Evolutionary conservation across 2,329 filamentous ascomycete genomes (phyloP).

Genomic region (Diplodia corticola): DNA sequence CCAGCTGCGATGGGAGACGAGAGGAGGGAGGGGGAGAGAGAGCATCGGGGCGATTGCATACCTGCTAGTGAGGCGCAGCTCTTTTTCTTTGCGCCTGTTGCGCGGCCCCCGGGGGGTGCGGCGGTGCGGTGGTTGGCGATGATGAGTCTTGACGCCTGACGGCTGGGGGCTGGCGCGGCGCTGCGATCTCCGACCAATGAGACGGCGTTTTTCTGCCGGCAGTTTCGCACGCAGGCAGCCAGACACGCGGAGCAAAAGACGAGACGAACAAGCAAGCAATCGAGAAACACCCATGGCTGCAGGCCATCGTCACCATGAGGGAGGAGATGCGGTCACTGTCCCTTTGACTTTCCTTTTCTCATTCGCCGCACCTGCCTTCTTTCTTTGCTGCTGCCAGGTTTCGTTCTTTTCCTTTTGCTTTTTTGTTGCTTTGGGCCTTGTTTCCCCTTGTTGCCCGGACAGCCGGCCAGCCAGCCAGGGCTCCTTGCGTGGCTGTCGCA

Average conservation of each 20-base stretch:
- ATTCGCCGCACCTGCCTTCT: not conserved
- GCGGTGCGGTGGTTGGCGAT: not conserved
- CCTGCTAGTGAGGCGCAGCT: not conserved
- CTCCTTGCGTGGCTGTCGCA: not conserved
- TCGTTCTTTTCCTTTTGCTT: not conserved
- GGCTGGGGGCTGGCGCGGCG: not conserved
- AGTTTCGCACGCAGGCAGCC: not conserved
- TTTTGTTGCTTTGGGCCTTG: not conserved
- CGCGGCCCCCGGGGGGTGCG: not conserved
- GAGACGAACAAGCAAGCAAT: too few species aligned
- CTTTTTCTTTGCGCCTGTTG: not conserved
- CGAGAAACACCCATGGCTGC: too few species aligned
- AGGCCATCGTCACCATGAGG: not conserved
- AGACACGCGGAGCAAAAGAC: not conserved
- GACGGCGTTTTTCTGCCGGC: slow-evolving; percentile 10
- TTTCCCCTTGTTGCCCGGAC: not conserved
- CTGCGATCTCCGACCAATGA: not conserved
- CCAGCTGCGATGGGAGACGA: not conserved
- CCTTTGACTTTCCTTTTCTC: too few species aligned
- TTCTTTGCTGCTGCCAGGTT: not conserved
- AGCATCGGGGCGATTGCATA: too few species aligned
- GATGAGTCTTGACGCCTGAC: not conserved
- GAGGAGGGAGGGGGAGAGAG: too few species aligned
- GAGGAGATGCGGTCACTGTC: too few species aligned
- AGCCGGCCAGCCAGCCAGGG: not conserved